Percentiles rank a stretch among this genome's conserved stretches.
Conservation (phyloP, 2,329 filamentous ascomycete genomes). For the Fusarium incarnatum region DNA sequence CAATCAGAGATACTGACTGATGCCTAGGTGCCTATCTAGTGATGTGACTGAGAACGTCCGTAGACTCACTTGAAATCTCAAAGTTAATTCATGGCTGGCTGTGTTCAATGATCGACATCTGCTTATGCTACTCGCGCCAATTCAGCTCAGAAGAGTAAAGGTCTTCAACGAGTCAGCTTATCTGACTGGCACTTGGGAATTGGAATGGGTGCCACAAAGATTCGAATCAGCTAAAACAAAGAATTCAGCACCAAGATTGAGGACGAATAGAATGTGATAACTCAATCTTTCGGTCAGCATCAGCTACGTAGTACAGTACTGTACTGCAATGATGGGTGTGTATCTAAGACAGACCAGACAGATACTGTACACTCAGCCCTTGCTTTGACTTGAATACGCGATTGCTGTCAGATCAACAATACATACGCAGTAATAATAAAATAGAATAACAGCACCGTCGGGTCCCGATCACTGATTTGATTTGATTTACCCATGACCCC, state of each 20-base stretch:
- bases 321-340: conserved; percentile 6
- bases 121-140: conserved; percentile 1
- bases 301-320: background rate
- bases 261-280: background rate
- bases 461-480: conserved; percentile 37
- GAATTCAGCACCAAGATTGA: background rate
- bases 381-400: background rate
- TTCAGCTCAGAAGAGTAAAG: conserved; percentile 33
- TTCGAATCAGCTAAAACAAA: background rate
- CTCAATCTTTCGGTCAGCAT: conserved; percentile 29
- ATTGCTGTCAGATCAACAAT: conserved; percentile 7
- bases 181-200: conserved; percentile 26
- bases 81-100: conserved; percentile 3
- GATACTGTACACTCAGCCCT: background rate
- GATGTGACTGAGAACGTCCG: background rate
- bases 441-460: background rate
- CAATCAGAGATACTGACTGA: background rate
- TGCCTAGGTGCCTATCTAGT: background rate
- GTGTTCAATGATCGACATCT: background rate
- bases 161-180: conserved; percentile 43
- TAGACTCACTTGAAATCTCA: no score
- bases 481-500: conserved; percentile 21
- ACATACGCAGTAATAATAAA: background rate
- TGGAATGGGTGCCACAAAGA: conserved; percentile 6
- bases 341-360: background rate